Evolutionary conservation across 139 green algal genomes (phyloP), one percentile per base, ranked within the genome.

Genomic region (Desmodesmus armatus): DNA sequence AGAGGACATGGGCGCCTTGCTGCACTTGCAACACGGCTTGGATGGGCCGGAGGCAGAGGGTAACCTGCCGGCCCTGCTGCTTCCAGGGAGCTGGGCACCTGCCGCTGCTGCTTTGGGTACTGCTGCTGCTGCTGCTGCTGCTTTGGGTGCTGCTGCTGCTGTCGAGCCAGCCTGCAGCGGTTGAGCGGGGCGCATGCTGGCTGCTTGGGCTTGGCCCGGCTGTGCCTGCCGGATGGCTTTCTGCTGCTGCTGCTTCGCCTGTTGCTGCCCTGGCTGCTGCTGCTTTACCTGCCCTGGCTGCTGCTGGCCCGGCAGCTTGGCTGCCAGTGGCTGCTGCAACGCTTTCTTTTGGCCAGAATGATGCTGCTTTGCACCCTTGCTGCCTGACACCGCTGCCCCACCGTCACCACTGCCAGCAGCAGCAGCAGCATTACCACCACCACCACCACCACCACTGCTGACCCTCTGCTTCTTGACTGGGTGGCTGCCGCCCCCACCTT

Each of bases 1-100:
- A 19, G 85, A 47, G 17, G 84, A 60, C 83, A 93, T 93, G 0
- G 91, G 90, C 6, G 43, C 33, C 35, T 85, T 88, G 44, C 62
- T 60, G 79, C 91, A 95, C 41, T 90, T 79, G 1, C 58, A 44
- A 80, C 91, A 90, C 3, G 78, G 31, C 47, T 63, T 37, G 51
- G 67, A 63, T 3, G 37, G 1, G 25, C 33, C 27, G 21, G 37
- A 23, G 21, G 37, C 80, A 53, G 49, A 6, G 11, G 19, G 51
- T 27, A n/a, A 69, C 25, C 60, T 69, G 60, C 17, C 33, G 60
- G 60, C 25, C 31, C 31, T 27, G 25, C 33, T 39, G 60, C 9
- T 13, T 1, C 60, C 3, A 3, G 25, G 33, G 37, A 25, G 41
- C 27, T 40, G 29, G 73, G 43, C 44, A 23, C 43, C 44, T 29